phyloP scores from a whole-genome alignment of 306 rosid genomes.

The Pyrus pyrifolia region DNA sequence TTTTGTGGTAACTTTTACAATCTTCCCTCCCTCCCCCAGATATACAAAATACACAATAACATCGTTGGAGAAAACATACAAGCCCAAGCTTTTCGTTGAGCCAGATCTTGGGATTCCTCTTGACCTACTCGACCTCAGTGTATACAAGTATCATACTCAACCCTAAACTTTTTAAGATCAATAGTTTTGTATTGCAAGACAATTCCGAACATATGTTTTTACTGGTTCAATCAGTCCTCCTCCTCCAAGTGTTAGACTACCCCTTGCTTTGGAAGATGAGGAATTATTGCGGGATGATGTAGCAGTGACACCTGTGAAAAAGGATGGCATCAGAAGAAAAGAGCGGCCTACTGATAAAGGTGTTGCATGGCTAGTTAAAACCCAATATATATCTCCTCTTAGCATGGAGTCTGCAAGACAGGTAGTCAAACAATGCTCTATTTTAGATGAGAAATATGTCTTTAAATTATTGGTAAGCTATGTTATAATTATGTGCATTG shows the following conservation, averaged over 20 bases:
- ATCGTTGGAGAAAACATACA: conserved; percentile 87
- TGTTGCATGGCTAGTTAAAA: conserved; percentile 98
- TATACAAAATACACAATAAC: conserved; percentile 83
- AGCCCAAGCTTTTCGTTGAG: conserved; percentile 92
- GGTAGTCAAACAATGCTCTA: conserved; percentile 35
- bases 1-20: conserved; percentile 16
- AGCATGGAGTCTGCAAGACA: conserved; percentile 89
- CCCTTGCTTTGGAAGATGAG: conserved; percentile 85
- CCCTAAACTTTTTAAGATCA: conserved; percentile 14
- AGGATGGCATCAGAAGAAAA: conserved; percentile 80
- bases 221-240: conserved; percentile 59
- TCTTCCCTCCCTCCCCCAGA: conserved; percentile 44
- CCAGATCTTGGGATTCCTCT: conserved; percentile 99
- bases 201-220: conserved; percentile 24
- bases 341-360: conserved; percentile 99
- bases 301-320: conserved; percentile 69
- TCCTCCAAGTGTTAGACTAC: conserved; percentile 67
- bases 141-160: conserved; percentile 67
- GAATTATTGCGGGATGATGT: conserved; percentile 85
- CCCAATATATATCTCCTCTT: conserved; percentile 94
- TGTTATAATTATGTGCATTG: conserved; percentile 17
- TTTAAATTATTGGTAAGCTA: conserved; percentile 10
- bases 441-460: conserved; percentile 13
- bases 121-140: conserved; percentile 95
- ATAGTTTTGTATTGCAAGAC: conserved; percentile 11